Conservation (phyloP, 2,329 filamentous ascomycete genomes). For the Arthrobotrys musiformis region DNA sequence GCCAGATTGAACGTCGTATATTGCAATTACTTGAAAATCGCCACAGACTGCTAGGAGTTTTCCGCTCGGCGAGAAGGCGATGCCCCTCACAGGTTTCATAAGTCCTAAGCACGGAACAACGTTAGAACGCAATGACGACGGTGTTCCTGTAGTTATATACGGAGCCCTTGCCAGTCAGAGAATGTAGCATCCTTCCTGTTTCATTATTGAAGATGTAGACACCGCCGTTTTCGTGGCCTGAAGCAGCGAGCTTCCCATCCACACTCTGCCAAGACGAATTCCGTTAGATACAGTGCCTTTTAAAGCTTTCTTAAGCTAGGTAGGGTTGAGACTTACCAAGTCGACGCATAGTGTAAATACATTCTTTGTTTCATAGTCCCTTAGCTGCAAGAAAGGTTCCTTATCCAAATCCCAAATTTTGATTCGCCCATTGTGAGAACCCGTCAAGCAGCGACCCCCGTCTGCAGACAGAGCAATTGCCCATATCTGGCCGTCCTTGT, state of each 20-base stretch:
- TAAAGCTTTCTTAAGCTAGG: background rate
- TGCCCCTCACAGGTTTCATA: constrained; percentile 83
- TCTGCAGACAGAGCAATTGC: constrained; percentile 85
- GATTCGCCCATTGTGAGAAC: constrained; percentile 85
- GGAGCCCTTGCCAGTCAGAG: constrained; percentile 74
- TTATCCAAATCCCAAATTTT: constrained; percentile 81
- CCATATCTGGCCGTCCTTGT: constrained; percentile 74
- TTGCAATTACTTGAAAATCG: constrained; percentile 84
- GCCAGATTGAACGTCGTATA: constrained; percentile 92
- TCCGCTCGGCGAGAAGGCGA: constrained; percentile 87
- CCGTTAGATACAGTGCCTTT: constrained; percentile 8
- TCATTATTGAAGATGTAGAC: constrained; percentile 97
- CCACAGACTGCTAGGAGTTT: constrained; percentile 89
- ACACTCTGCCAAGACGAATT: constrained; percentile 65
- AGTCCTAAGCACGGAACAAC: constrained; percentile 69
- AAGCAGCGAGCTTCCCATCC: constrained; percentile 87
- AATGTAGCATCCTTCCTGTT: constrained; percentile 84
- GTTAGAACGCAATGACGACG: background rate
- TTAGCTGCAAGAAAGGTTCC: constrained; percentile 72
- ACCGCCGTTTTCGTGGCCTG: constrained; percentile 89
- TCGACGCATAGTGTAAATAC: constrained; percentile 92
- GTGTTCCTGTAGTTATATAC: background rate
- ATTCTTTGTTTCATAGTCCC: constrained; percentile 89
- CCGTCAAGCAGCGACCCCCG: constrained; percentile 84
- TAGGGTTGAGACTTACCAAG: constrained; percentile 67